Conservation (phyloP, 352 stramenopile species). For the Pythium aristosporum region DNA sequence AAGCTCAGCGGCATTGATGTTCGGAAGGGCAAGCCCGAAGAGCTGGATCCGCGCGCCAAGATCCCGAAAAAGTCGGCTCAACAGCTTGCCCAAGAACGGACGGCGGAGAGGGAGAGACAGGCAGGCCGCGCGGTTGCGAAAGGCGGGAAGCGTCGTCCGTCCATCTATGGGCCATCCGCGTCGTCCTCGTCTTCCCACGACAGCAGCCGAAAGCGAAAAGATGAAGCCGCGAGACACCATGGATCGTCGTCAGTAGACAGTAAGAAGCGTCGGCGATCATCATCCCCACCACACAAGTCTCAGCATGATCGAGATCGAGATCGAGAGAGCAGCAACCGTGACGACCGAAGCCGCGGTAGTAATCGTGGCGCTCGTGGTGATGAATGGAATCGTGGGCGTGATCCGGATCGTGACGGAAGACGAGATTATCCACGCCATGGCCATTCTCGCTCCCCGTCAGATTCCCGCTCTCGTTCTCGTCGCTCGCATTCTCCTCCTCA, state of each 20-base stretch:
- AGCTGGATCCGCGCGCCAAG: slow-evolving; percentile 10
- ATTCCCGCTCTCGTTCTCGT: neutral
- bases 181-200: neutral
- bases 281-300: neutral
- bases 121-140: neutral
- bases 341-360: neutral
- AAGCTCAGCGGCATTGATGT: slow-evolving; percentile 19
- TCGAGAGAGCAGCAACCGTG: neutral
- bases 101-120: neutral
- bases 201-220: neutral
- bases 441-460: neutral
- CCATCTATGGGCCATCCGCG: neutral
- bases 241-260: neutral
- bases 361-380: neutral
- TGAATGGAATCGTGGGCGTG: neutral
- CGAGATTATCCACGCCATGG: neutral
- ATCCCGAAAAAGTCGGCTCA: slow-evolving; percentile 25
- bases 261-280: neutral
- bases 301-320: neutral
- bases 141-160: neutral
- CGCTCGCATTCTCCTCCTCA: neutral
- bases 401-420: neutral
- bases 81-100: neutral
- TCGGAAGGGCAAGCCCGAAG: slow-evolving; percentile 7
- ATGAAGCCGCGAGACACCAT: neutral